phyloP scores from a whole-genome alignment of 176 grass and related monocot genomes.

The Hordeum marinum region DNA sequence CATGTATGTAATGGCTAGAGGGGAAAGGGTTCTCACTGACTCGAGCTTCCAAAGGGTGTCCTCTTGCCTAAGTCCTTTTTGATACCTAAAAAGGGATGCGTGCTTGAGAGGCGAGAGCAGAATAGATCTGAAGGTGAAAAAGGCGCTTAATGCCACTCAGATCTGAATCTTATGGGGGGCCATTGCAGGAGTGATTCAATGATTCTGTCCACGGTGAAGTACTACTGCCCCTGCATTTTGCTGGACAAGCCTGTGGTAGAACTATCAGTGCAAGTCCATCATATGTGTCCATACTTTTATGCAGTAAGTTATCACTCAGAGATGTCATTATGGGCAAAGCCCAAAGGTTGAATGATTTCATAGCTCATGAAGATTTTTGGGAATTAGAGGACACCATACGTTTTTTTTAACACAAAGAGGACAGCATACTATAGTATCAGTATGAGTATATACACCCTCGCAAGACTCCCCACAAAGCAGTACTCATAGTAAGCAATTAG shows the following conservation, averaged over 20 bases:
- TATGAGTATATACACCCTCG: not conserved
- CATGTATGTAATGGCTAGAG: conserved; percentile 21
- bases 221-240: conserved; percentile 17
- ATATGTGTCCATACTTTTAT: conserved; percentile 8
- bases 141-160: conserved; percentile 27
- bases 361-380: not conserved
- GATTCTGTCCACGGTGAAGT: conserved; percentile 36
- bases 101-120: conserved; percentile 16
- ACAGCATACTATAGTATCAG: not conserved
- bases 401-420: too few relatives aligned
- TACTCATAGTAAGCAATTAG: not conserved
- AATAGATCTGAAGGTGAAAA: conserved; percentile 40
- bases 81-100: conserved; percentile 33
- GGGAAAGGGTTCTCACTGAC: conserved; percentile 2
- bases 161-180: conserved; percentile 20
- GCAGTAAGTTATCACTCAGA: not conserved
- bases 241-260: conserved; percentile 28
- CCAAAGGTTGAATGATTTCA: not conserved
- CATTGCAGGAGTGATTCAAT: conserved; percentile 34
- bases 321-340: not conserved
- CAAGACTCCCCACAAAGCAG: not conserved
- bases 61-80: conserved; percentile 33
- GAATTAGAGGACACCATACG: not conserved
- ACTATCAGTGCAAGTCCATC: not conserved
- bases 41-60: conserved; percentile 30